phyloP scores from a whole-genome alignment of 2,329 filamentous ascomycete genomes.

The Leptosphaerulina australis region DNA sequence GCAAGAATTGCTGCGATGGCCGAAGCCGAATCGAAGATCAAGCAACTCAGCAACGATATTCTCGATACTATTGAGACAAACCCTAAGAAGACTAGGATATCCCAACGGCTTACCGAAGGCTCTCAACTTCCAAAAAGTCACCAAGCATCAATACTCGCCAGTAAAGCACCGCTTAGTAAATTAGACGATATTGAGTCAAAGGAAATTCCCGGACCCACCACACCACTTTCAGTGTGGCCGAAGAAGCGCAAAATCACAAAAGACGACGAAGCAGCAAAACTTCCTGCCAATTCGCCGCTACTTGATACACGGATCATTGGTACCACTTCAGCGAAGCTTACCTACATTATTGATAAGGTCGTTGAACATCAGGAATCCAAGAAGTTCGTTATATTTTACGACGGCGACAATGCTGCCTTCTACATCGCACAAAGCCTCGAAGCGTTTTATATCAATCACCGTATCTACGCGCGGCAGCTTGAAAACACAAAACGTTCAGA shows the following conservation, averaged over 20 bases:
- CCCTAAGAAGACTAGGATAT: constrained; percentile 47
- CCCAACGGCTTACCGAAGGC: constrained; percentile 48
- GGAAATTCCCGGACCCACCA: constrained; percentile 7
- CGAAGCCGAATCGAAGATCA: constrained; percentile 28
- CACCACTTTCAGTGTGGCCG: constrained; percentile 19
- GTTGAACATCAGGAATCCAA: constrained; percentile 70
- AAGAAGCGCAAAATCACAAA: constrained; percentile 44
- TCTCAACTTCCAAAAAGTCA: constrained; percentile 45
- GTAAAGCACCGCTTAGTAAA: constrained; percentile 33
- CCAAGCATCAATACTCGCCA: constrained; percentile 27
- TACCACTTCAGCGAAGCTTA: constrained; percentile 84
- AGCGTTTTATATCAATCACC: constrained; percentile 66
- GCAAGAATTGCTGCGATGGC: constrained; percentile 32
- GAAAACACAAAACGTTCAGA: constrained; percentile 67
- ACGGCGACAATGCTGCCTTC: constrained; percentile 83
- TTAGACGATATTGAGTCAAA: constrained; percentile 4
- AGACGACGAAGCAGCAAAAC: constrained; percentile 35
- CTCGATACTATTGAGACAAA: constrained; percentile 11
- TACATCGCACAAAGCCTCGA: constrained; percentile 86
- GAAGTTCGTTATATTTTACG: constrained; percentile 93
- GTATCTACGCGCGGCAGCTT: constrained; percentile 70
- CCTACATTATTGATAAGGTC: constrained; percentile 79
- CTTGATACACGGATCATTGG: constrained; percentile 69
- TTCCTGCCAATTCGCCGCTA: constrained; percentile 59
- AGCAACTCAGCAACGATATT: constrained; percentile 4